Base-by-base conservation (phyloP, 352 stramenopile species). In the Pythium dissotocum region DNA sequence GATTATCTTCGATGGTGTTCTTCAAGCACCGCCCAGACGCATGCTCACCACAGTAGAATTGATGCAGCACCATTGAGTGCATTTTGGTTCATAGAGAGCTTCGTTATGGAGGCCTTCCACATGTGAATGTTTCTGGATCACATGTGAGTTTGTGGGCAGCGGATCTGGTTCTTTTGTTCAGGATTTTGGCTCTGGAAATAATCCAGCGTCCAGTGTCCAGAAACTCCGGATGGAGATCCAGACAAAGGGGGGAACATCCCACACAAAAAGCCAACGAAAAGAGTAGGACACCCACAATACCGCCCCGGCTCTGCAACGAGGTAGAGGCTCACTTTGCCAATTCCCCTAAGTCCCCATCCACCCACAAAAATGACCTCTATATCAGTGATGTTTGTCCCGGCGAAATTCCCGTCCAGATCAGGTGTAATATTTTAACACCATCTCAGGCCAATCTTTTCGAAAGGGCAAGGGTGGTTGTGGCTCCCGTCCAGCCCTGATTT, bases 401-500 rank as follows among this genome's bases (percentile, higher is more conserved):
- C 21, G 21, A 38, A 3, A 1, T 38, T 38, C 33, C 2, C 36
- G 0, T 44, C 36, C 36, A 16, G 4, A 44, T 44, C 36, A 12
- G 4, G 12, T 42, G 2, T 21, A 63, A 26, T 54, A 0, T 21
- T 32, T 63, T 63, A 48, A 16, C 8, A 18, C 36, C 7, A 44
- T 16, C 12, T 44, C 2, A 14, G 2, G 36, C 9, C 36, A 7
- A 44, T 16, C 18, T 12, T 44, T 44, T 44, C 16, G 7, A 44
- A 44, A 44, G 36, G 36, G 36, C 36, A 44, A 44, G 36, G 36
- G 36, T 44, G 36, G 36, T 21, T 55, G 53, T 60, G 26, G 60
- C 60, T 59, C 49, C 6, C 60, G 46, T 66, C 60, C 18, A 51
- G 44, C 60, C 48, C n/a, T 66, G 60, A 58, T 65, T 65, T 58